Evolutionary conservation across 2,329 filamentous ascomycete species (phyloP).

Genomic region (Cladobotryum mycophilum): DNA sequence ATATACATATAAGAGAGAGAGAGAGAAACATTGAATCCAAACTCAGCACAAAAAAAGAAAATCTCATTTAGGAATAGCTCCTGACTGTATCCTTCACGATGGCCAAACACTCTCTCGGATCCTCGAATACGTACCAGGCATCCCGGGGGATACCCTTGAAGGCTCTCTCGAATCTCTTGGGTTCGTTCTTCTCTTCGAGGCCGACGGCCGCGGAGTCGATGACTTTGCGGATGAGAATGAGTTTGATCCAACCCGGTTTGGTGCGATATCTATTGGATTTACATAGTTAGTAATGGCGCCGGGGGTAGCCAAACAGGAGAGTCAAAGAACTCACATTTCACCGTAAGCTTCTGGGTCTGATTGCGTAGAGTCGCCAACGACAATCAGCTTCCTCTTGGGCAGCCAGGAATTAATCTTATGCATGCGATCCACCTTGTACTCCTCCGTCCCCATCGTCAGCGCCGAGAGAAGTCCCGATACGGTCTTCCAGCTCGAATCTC

Average conservation of each 20-base stretch:
- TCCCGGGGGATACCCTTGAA: constrained; percentile 67
- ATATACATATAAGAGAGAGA: too few species aligned
- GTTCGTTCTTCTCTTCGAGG: constrained; percentile 68
- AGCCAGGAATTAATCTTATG: constrained; percentile 72
- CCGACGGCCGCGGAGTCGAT: constrained; percentile 63
- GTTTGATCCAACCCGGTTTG: constrained; percentile 69
- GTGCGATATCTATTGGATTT: constrained; percentile 44
- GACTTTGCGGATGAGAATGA: constrained; percentile 82
- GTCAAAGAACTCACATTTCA: constrained; percentile 52
- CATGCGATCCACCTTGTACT: constrained; percentile 80
- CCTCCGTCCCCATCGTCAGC: constrained; percentile 72
- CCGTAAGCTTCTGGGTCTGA: constrained; percentile 87
- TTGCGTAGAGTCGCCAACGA: constrained; percentile 87
- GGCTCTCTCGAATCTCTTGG: constrained; percentile 71
- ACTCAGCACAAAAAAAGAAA: background rate
- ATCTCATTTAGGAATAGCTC: constrained; percentile 2
- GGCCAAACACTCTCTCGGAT: constrained; percentile 57
- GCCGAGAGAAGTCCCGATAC: constrained; percentile 71
- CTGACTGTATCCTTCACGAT: constrained; percentile 24
- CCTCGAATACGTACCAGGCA: constrained; percentile 77
- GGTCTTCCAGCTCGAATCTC: constrained; percentile 82
- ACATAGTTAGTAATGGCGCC: constrained; percentile 12
- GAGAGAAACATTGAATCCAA: too few species aligned
- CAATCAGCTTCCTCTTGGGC: constrained; percentile 71
- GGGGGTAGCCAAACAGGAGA: background rate